A percentile compares a stretch with the other conserved stretches of the same genome.
These are phyloP conservation scores for Pseudofabraea citricarpa DNA, from an alignment of 2,329 filamentous ascomycete genomes.

Conservation along the genomic window DNA sequence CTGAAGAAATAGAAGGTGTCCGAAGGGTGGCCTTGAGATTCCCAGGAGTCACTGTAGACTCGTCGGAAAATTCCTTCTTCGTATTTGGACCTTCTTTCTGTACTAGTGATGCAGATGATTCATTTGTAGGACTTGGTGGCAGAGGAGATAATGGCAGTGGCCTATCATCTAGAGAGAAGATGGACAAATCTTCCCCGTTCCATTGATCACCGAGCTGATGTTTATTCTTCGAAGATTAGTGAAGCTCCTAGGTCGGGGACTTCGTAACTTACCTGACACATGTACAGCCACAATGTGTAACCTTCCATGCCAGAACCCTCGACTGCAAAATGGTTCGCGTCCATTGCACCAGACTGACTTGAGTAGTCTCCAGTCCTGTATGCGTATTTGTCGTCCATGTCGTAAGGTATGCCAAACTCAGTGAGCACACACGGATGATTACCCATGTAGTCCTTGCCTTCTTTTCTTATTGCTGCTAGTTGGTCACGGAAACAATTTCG, in stretches of 20 bases:
- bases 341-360: constrained; percentile 86
- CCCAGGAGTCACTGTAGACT: constrained; percentile 60
- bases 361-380: constrained; percentile 95
- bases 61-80: constrained; percentile 42
- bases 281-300: constrained; percentile 87
- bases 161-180: constrained; percentile 80
- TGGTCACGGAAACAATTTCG: constrained; percentile 90
- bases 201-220: constrained; percentile 89
- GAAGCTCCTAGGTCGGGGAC: not conserved
- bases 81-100: constrained; percentile 31
- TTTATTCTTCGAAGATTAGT: constrained; percentile 56
- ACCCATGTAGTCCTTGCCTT: constrained; percentile 85
- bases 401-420: constrained; percentile 96
- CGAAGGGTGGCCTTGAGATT: constrained; percentile 73
- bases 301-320: constrained; percentile 82
- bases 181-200: constrained; percentile 96
- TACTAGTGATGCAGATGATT: constrained; percentile 43
- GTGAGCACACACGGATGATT: constrained; percentile 85
- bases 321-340: constrained; percentile 91
- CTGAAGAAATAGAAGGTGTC: constrained; percentile 60
- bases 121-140: constrained; percentile 37
- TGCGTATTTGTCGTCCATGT: constrained; percentile 95
- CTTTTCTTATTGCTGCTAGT: constrained; percentile 73
- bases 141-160: constrained; percentile 47
- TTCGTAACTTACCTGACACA: constrained; percentile 51